These are phyloP conservation scores for Calonectria honghensis DNA, from an alignment of 2,329 filamentous ascomycete species.

Conservation along the genomic window DNA sequence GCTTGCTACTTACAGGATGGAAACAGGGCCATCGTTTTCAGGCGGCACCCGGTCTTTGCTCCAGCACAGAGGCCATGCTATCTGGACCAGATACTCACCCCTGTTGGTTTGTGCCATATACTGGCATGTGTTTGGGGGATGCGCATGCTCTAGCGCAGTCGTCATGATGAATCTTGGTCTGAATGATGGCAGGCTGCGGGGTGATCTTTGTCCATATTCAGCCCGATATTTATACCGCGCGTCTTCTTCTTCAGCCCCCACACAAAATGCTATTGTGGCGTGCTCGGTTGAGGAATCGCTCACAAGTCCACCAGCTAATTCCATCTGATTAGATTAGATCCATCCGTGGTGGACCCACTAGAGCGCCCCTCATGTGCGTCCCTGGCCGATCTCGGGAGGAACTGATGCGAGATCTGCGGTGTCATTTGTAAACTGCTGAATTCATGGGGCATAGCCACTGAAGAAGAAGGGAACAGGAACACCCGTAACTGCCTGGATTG, in stretches of 20 bases:
- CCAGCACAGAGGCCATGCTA: slow-evolving; percentile 21
- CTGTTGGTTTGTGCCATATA: slow-evolving; percentile 11
- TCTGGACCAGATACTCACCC: slow-evolving; percentile 6
- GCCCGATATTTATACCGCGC: slow-evolving; percentile 14
- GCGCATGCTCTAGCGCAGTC: neutral
- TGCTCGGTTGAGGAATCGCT: neutral
- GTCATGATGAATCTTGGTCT: neutral
- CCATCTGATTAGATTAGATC: slow-evolving; percentile 26
- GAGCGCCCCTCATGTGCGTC: neutral
- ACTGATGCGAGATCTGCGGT: neutral
- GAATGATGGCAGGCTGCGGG: neutral
- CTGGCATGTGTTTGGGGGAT: slow-evolving; percentile 11
- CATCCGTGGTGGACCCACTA: neutral
- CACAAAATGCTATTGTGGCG: neutral
- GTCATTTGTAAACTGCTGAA: neutral
- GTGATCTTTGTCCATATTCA: neutral
- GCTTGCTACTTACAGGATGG: neutral
- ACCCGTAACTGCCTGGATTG: no score
- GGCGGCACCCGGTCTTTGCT: slow-evolving; percentile 9
- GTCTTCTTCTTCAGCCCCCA: neutral
- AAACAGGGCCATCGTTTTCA: neutral
- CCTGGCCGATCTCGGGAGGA: slow-evolving; percentile 10
- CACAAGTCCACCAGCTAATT: neutral
- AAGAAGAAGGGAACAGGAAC: neutral
- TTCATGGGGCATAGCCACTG: neutral